Base-by-base conservation (phyloP, 768 basidiomycete genomes). In the Collybia sp. region DNA sequence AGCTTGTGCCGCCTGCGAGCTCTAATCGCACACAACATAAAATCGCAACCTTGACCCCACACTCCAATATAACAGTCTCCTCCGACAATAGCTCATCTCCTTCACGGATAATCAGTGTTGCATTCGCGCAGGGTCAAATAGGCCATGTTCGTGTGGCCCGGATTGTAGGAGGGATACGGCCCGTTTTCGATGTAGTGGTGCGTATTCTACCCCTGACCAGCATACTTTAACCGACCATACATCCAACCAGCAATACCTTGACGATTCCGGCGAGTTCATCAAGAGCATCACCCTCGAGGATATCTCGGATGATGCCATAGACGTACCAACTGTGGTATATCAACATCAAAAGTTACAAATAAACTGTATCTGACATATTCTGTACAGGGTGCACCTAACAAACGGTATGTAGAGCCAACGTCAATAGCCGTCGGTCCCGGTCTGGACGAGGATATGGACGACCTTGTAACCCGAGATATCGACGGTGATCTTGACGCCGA, bases 401-500 rank as follows among this genome's bases (percentile, higher is more conserved):
- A 79, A 55, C 82, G 89, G 34, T 92, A 92, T 59, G 66, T 68
- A 40, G 89, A 92, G 60, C 60, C 75, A 6, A 67, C 82, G 8
- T 66, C 73, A 6, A 54, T 86, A n/a, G 74, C 79, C 8, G 72
- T 90, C 41, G 75, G 75, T 38, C 81, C 83, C n/a, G 89, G 87
- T 6, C 77, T 83, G 45, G 79, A 81, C 46, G 74, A 72, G 46
- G 59, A 62, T n/a, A 64, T 67, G 52, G 78, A 82, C 52, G 81
- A 80, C 46, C 64, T 73, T 3, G 66, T 68, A 12, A 58, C 65
- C 30, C 70, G 65, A 30, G 71, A 79, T 48, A 59, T 80, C 3
- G 85, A 89, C 18, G 88, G 89, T 20, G 66, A 80, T 31, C 74
- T 93, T 9, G 88, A 92, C 52, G 82, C 85, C 9, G 82, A 95